Conservation (phyloP, 2,329 filamentous ascomycete genomes). For the Monosporascus sp. region DNA sequence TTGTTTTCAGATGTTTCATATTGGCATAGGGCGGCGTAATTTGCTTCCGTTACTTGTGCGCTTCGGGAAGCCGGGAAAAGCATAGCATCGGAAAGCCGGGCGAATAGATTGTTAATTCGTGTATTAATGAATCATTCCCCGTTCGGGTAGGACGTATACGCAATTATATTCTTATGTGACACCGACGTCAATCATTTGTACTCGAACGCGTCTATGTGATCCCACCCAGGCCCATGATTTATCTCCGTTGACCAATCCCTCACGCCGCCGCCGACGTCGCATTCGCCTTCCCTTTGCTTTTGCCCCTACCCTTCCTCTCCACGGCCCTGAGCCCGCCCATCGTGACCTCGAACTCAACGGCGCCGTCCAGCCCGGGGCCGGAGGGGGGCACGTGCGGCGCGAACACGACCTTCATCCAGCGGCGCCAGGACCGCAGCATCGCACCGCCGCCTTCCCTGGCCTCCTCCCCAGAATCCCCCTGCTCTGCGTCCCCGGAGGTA, state of each 20-base stretch:
- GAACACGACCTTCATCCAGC: slow-evolving; percentile 88
- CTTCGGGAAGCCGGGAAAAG: slow-evolving; percentile 4
- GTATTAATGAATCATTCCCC: no score
- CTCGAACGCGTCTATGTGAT: neutral
- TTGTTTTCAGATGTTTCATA: neutral
- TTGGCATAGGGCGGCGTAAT: slow-evolving; percentile 19
- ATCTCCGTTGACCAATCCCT: slow-evolving; percentile 1
- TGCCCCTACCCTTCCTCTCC: slow-evolving; percentile 14
- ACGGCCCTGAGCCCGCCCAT: slow-evolving; percentile 53
- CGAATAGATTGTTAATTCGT: no score
- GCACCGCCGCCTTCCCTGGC: slow-evolving; percentile 36
- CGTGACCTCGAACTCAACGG: slow-evolving; percentile 70
- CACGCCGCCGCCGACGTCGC: no score
- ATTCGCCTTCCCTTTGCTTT: slow-evolving; percentile 5
- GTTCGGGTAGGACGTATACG: no score
- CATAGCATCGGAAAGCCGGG: slow-evolving; percentile 3
- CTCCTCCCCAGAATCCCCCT: slow-evolving; percentile 32
- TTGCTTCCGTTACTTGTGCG: slow-evolving; percentile 2
- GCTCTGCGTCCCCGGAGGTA: slow-evolving; percentile 24
- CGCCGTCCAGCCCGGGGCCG: slow-evolving; percentile 41
- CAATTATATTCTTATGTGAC: neutral
- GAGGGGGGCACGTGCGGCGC: slow-evolving; percentile 63
- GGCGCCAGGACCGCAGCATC: slow-evolving; percentile 54
- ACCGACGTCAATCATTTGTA: neutral
- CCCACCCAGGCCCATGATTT: neutral